Conservation (phyloP, 345 rosid genomes). For the Chamaenerion angustifolium region DNA sequence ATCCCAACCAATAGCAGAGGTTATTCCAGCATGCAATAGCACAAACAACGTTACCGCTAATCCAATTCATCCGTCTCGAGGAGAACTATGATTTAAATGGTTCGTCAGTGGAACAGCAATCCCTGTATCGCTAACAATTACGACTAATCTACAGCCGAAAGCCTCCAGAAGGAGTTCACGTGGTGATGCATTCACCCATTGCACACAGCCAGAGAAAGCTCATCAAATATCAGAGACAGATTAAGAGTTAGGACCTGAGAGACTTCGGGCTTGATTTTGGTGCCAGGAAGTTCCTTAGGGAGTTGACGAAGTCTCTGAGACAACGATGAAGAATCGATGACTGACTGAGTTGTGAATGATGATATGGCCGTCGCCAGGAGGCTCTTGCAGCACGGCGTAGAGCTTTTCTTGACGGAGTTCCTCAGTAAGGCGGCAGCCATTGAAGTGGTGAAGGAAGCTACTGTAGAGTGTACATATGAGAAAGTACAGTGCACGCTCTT, state of each 20-base stretch:
- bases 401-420: constrained; percentile 24
- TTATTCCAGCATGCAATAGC: too few relatives aligned
- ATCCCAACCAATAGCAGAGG: too few relatives aligned
- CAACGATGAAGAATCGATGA: constrained; percentile 29
- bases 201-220: too few relatives aligned
- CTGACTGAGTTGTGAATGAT: constrained; percentile 31
- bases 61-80: too few relatives aligned
- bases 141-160: too few relatives aligned
- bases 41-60: too few relatives aligned
- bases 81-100: too few relatives aligned
- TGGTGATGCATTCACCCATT: too few relatives aligned
- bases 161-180: too few relatives aligned
- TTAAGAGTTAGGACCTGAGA: constrained; percentile 29
- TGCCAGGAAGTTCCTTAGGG: constrained; percentile 49
- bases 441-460: background rate
- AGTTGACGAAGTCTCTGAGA: constrained; percentile 59
- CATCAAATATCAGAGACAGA: constrained; percentile 1
- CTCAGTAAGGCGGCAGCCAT: constrained; percentile 1
- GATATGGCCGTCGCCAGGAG: constrained; percentile 11
- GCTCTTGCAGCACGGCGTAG: constrained; percentile 2
- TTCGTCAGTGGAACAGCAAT: too few relatives aligned
- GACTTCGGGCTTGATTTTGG: constrained; percentile 51
- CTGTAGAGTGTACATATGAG: background rate
- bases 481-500: too few relatives aligned
- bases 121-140: too few relatives aligned